Percentiles rank a stretch among this genome's conserved stretches.
Evolutionary conservation across 2,329 filamentous ascomycete species (phyloP).

Genomic region (Camillea tinctor): DNA sequence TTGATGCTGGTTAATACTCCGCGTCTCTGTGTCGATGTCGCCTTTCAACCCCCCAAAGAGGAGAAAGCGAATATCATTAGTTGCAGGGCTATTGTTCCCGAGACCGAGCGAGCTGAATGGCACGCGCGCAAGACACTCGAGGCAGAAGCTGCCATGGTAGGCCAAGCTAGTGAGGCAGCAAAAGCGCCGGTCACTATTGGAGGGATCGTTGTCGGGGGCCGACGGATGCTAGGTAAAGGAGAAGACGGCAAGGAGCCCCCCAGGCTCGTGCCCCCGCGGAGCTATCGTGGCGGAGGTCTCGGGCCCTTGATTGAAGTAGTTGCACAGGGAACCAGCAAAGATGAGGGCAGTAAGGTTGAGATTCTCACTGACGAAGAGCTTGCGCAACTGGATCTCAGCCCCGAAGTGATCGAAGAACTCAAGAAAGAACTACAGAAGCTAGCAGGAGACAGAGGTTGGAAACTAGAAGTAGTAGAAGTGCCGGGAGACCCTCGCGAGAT

Average conservation of each 20-base stretch:
- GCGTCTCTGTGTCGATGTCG: conserved; percentile 80
- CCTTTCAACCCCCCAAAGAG: conserved; percentile 79
- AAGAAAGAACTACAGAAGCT: conserved; percentile 65
- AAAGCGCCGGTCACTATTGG: conserved; percentile 44
- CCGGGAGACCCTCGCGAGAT: conserved; percentile 63
- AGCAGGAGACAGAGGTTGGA: conserved; percentile 73
- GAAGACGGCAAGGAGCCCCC: conserved; percentile 48
- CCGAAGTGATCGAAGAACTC: conserved; percentile 67
- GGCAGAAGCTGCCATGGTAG: conserved; percentile 37
- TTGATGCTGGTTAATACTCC: conserved; percentile 92
- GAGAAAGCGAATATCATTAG: conserved; percentile 73
- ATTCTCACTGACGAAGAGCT: conserved; percentile 66
- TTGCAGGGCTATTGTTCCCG: conserved; percentile 68
- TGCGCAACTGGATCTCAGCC: conserved; percentile 64
- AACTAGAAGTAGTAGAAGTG: conserved; percentile 73
- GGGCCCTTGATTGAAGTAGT: conserved; percentile 43
- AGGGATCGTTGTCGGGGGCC: conserved; percentile 52
- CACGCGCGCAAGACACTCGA: conserved; percentile 37
- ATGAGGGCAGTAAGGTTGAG: conserved; percentile 61
- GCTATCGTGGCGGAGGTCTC: conserved; percentile 33
- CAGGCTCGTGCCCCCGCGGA: conserved; percentile 45
- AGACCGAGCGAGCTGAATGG: conserved; percentile 46
- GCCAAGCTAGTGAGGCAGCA: conserved; percentile 23
- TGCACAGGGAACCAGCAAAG: conserved; percentile 44
- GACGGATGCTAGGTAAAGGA: conserved; percentile 46